These are phyloP conservation scores for Neurospora sp. DNA, from an alignment of 495 filamentous ascomycete genomes.

Conservation along the genomic window DNA sequence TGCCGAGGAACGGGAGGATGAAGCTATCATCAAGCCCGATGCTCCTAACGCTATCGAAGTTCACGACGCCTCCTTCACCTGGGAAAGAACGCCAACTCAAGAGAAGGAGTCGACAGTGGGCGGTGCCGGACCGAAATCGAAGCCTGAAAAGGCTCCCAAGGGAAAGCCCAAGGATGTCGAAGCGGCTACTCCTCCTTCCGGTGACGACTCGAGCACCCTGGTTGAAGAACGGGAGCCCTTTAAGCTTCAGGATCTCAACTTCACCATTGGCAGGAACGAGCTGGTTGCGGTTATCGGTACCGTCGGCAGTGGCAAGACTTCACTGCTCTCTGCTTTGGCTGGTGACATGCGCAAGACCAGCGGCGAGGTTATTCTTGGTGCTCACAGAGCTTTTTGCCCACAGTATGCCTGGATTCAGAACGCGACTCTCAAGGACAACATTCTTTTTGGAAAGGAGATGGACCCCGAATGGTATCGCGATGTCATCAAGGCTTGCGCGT, in stretches of 20 bases:
- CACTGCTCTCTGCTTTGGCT: slow-evolving; percentile 77
- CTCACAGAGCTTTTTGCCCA: slow-evolving; percentile 77
- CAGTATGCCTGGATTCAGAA: slow-evolving; percentile 99
- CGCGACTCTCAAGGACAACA: slow-evolving; percentile 73
- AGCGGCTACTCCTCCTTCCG: slow-evolving; percentile 6
- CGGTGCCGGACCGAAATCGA: slow-evolving; percentile 22
- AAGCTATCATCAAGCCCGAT: slow-evolving; percentile 51
- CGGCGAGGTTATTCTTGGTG: slow-evolving; percentile 65
- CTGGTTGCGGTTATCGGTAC: slow-evolving; percentile 83
- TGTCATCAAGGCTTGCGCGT: slow-evolving; percentile 50
- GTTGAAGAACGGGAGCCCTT: slow-evolving; percentile 62
- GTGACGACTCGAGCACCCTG: slow-evolving; percentile 44
- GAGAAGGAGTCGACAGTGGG: slow-evolving; percentile 36
- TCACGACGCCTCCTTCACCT: slow-evolving; percentile 73
- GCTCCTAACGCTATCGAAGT: slow-evolving; percentile 62
- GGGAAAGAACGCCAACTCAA: slow-evolving; percentile 69
- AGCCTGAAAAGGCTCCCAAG: slow-evolving; percentile 33
- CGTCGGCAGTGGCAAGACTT: slow-evolving; percentile 88
- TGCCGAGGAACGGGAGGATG: slow-evolving; percentile 75
- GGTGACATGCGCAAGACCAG: slow-evolving; percentile 84
- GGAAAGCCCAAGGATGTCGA: slow-evolving; percentile 21
- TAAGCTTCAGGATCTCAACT: slow-evolving; percentile 61
- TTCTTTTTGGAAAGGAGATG: slow-evolving; percentile 78
- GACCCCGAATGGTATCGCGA: slow-evolving; percentile 54
- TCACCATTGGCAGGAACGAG: slow-evolving; percentile 70